Percentiles rank a stretch among this genome's conserved stretches.
Conservation (phyloP, 2,329 filamentous ascomycete species). For the Colletotrichum echinochloae region DNA sequence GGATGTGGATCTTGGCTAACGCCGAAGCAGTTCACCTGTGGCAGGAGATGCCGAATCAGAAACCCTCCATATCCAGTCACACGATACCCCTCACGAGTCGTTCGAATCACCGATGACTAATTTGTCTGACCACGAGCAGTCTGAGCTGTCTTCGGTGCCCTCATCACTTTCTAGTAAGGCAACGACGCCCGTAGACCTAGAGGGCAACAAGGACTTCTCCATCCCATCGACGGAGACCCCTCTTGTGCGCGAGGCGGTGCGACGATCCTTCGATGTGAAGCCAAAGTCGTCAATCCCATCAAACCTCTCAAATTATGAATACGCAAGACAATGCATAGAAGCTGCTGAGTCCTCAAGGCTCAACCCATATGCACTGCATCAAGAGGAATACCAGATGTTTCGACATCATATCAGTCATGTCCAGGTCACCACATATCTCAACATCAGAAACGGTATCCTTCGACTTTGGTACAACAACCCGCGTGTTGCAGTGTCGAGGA, state of each 20-base stretch:
- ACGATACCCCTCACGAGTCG: conserved; percentile 51
- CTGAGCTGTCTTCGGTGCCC: conserved; percentile 66
- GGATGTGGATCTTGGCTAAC: conserved; percentile 8
- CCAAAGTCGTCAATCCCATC: conserved; percentile 88
- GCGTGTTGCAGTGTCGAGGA: conserved; percentile 80
- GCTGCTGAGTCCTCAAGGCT: conserved; percentile 91
- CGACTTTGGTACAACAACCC: conserved; percentile 91
- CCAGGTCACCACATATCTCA: conserved; percentile 95
- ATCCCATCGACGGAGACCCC: conserved; percentile 41
- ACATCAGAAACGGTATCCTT: conserved; percentile 94
- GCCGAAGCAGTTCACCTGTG: conserved; percentile 16
- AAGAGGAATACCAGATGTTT: conserved; percentile 84
- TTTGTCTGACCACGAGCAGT: conserved; percentile 66
- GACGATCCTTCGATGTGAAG: conserved; percentile 67
- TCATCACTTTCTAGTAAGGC: conserved; percentile 71
- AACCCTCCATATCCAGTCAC: conserved; percentile 17
- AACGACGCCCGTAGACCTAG: conserved; percentile 67
- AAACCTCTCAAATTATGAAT: conserved; percentile 78
- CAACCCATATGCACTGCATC: conserved; percentile 89
- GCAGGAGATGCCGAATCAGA: conserved; percentile 20
- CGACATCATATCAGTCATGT: conserved; percentile 84
- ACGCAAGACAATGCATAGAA: conserved; percentile 90
- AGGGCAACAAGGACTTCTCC: conserved; percentile 43
- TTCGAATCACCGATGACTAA: conserved; percentile 66
- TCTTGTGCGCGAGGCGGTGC: conserved; percentile 45